Evolutionary conservation across 352 stramenopile genomes (phyloP), one percentile per base, ranked within the genome.

Genomic region (Phytophthora sojae): DNA sequence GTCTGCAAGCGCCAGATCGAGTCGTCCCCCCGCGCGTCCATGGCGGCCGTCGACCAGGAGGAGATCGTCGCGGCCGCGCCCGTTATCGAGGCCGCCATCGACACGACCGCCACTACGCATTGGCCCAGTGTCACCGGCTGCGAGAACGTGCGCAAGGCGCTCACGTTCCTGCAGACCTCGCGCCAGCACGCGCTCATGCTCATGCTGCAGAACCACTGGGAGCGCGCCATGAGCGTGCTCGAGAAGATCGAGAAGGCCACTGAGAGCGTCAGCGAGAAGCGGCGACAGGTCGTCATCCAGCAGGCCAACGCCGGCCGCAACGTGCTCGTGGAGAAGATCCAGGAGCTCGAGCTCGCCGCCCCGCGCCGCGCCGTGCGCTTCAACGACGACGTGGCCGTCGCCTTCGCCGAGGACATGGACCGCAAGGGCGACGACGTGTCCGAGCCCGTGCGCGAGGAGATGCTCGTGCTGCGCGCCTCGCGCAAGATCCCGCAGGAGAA

Each of bases 161-260:
- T 91, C 15, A 77, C 70, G 50, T 90, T 93, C 61, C 69, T 93
- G 39, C 78, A 89, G 63, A 90, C 80, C 9, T 93, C 86, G 21
- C 73, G 82, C 3, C 82, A 92, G 61, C 86, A 93, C 73, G 86
- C 86, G n/a, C 83, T 90, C 54, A 70, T 89, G 69, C 75, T 93
- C 21, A 88, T 92, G 79, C 69, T 91, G 47, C 82, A 92, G 72
- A 93, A 93, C 75, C 86, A 93, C 60, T 93, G 86, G 86, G 80
- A 90, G 37, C 86, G 83, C 55, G 86, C 86, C 11, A 83, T 93
- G 51, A 73, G 51, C n/a, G 86, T 93, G 61, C 62, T 93, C 3
- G 81, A 92, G 71, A 93, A 93, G 63, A 83, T 93, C 44, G 86
- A 93, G 61, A 86, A 82, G 49, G 86, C 86, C 7, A 83, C 83